A percentile compares a stretch with the other conserved stretches of the same genome.
phyloP scores from a whole-genome alignment of 352 stramenopile genomes.

The Ochromonadaceae sp. region DNA sequence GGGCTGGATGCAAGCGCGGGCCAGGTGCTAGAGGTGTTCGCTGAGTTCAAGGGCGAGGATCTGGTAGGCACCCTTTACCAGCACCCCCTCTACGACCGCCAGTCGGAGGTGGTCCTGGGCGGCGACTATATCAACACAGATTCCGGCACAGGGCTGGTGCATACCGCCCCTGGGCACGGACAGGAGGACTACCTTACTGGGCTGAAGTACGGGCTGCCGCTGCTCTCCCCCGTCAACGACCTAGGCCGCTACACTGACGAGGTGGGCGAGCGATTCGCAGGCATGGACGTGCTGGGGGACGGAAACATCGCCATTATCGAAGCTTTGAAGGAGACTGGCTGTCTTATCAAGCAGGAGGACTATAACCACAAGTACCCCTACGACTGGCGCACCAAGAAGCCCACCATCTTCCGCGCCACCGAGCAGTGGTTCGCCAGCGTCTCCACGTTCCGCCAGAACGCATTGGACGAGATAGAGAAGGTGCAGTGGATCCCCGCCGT shows the following conservation, averaged over 20 bases:
- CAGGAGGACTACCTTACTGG: constrained; percentile 79
- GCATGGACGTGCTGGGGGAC: constrained; percentile 66
- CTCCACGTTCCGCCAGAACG: constrained; percentile 67
- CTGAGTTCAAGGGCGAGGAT: constrained; percentile 19
- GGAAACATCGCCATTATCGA: constrained; percentile 80
- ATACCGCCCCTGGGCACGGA: constrained; percentile 92
- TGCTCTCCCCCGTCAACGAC: constrained; percentile 62
- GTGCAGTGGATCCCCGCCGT: constrained; percentile 78
- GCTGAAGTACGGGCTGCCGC: constrained; percentile 50
- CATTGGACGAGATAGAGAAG: constrained; percentile 48
- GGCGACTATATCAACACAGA: constrained; percentile 95
- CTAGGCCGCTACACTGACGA: constrained; percentile 71
- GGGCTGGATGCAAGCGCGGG: too few relatives aligned
- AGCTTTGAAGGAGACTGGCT: constrained; percentile 47
- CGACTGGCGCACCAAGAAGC: constrained; percentile 97
- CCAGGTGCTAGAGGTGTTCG: too few relatives aligned
- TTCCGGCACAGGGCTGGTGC: constrained; percentile 92
- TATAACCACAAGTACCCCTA: constrained; percentile 94
- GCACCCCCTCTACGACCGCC: constrained; percentile 67
- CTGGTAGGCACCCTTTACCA: constrained; percentile 53
- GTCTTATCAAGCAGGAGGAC: constrained; percentile 60
- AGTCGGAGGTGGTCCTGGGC: constrained; percentile 57
- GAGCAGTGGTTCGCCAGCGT: constrained; percentile 96
- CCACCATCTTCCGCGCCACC: constrained; percentile 91
- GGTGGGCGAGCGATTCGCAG: constrained; percentile 60